A percentile compares a stretch with the other conserved stretches of the same genome.
These are phyloP conservation scores for Penicillium griseofulvum DNA, from an alignment of 2,329 filamentous ascomycete genomes.

Conservation along the genomic window DNA sequence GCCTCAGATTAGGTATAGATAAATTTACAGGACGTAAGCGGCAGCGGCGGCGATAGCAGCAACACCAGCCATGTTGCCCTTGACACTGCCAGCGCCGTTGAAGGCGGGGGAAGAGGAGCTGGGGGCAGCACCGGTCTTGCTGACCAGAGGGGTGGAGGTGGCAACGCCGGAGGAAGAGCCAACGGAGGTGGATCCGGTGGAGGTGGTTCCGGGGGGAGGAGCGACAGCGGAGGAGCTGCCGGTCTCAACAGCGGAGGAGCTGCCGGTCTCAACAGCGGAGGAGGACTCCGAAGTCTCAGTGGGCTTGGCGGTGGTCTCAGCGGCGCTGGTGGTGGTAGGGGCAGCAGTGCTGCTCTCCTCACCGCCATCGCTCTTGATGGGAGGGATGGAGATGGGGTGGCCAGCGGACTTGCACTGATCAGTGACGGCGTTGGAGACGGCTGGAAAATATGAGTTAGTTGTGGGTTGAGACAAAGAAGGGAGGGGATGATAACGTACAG, in stretches of 20 bases:
- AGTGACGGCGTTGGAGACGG: conserved; percentile 38
- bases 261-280: not conserved
- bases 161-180: conserved; percentile 15
- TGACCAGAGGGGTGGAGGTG: conserved; percentile 18
- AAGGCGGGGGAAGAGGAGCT: conserved; percentile 22
- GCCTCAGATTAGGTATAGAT: conserved; percentile 10
- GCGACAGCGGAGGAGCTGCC: not conserved
- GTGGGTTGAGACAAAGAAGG: not conserved
- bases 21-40: conserved; percentile 28
- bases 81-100: conserved; percentile 24
- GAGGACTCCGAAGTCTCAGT: not conserved
- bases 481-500: conserved; percentile 24
- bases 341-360: too few species aligned
- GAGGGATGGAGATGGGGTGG: conserved; percentile 38
- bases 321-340: conserved; percentile 5
- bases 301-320: conserved; percentile 4
- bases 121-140: conserved; percentile 13
- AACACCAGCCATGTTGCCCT: conserved; percentile 28
- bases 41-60: conserved; percentile 26
- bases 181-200: conserved; percentile 3
- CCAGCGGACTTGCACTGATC: conserved; percentile 36
- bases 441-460: conserved; percentile 18
- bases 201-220: conserved; percentile 3
- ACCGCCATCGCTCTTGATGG: conserved; percentile 17
- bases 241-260: conserved; percentile 2